Conservation (phyloP, 352 stramenopile genomes). For the Globisporangium middletonii region DNA sequence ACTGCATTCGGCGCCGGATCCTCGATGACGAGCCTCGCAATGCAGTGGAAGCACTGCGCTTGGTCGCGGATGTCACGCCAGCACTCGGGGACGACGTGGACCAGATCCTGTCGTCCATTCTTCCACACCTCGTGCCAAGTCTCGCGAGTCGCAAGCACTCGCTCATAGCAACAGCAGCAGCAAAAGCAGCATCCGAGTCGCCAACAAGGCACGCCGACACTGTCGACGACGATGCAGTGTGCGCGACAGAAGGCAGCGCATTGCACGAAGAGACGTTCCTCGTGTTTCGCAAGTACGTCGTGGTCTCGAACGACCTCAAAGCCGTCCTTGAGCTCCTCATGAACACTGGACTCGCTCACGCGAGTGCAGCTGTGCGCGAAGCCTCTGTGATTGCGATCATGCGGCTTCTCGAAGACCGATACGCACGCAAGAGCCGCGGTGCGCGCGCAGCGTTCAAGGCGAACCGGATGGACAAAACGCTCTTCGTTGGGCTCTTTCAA, state of each 20-base stretch:
- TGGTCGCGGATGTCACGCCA: slow-evolving; percentile 65
- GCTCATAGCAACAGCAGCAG: slow-evolving; percentile 1
- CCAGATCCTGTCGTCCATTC: slow-evolving; percentile 59
- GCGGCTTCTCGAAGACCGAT: slow-evolving; percentile 51
- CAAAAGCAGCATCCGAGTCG: background rate
- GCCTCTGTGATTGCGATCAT: slow-evolving; percentile 39
- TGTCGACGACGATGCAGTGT: slow-evolving; percentile 5
- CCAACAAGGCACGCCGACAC: slow-evolving; percentile 3
- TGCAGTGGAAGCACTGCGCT: slow-evolving; percentile 40
- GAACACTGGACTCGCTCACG: slow-evolving; percentile 49
- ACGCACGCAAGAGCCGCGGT: slow-evolving; percentile 15
- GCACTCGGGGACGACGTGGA: slow-evolving; percentile 57
- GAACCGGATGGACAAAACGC: slow-evolving; percentile 34
- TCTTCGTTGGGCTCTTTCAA: slow-evolving; percentile 55
- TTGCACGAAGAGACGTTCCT: slow-evolving; percentile 54
- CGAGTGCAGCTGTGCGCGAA: slow-evolving; percentile 34
- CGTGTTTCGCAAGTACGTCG: slow-evolving; percentile 61
- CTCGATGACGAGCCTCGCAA: slow-evolving; percentile 32
- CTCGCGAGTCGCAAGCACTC: slow-evolving; percentile 14
- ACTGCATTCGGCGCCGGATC: slow-evolving; percentile 58
- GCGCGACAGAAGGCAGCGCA: slow-evolving; percentile 1
- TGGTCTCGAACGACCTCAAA: slow-evolving; percentile 53
- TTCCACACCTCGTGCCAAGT: slow-evolving; percentile 55
- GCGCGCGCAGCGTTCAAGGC: background rate
- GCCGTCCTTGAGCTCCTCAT: slow-evolving; percentile 51